Conservation (phyloP, 139 green algal genomes). For the Chlorella sp. region DNA sequence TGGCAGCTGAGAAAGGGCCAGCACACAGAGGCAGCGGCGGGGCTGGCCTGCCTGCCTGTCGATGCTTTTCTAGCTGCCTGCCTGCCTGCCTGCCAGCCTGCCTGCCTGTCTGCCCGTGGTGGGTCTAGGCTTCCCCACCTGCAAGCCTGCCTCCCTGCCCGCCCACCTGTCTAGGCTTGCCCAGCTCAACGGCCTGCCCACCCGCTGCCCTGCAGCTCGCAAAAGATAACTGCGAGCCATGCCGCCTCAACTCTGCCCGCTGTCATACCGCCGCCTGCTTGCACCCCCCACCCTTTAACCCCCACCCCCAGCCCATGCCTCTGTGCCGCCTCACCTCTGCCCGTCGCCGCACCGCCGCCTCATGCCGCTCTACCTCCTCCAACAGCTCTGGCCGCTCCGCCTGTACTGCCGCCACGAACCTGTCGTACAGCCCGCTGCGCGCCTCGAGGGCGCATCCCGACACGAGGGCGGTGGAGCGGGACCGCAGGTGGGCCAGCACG, state of each 20-base stretch:
- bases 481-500: conserved; percentile 77
- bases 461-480: conserved; percentile 64
- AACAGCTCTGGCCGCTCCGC: conserved; percentile 28
- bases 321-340: neutral
- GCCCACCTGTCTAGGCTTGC: too few relatives aligned
- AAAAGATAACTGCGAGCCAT: too few relatives aligned
- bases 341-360: neutral
- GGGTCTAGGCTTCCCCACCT: too few relatives aligned
- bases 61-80: too few relatives aligned
- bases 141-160: too few relatives aligned
- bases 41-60: too few relatives aligned
- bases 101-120: too few relatives aligned
- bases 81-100: too few relatives aligned
- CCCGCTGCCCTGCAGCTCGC: too few relatives aligned
- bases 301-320: neutral
- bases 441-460: conserved; percentile 69
- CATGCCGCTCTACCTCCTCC: neutral
- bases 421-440: conserved; percentile 62
- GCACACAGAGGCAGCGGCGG: too few relatives aligned
- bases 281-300: neutral
- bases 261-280: neutral
- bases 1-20: too few relatives aligned
- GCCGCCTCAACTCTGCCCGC: conserved; percentile 4
- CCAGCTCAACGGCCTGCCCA: too few relatives aligned
- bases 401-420: conserved; percentile 59